Conservation (phyloP, 2,329 filamentous ascomycete species). For the Xylaria polymorpha region DNA sequence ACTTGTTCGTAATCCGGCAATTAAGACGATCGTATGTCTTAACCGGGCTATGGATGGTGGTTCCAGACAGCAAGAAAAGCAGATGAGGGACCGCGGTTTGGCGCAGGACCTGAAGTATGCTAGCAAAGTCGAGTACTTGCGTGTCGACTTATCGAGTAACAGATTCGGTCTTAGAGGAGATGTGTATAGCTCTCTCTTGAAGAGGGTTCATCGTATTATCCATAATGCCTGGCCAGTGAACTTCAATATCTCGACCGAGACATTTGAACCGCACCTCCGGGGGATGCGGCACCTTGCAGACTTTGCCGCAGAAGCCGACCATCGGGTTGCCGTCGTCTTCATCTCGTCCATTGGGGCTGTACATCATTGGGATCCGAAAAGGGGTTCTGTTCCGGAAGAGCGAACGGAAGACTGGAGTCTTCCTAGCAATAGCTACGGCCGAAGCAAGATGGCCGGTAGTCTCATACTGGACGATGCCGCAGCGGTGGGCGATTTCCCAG, state of each 20-base stretch:
- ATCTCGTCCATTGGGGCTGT: conserved; percentile 57
- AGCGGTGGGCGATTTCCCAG: conserved; percentile 51
- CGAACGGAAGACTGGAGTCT: conserved; percentile 50
- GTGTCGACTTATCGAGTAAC: conserved; percentile 32
- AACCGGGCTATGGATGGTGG: conserved; percentile 37
- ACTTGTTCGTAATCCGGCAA: conserved; percentile 46
- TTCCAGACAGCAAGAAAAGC: conserved; percentile 27
- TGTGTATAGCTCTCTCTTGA: conserved; percentile 23
- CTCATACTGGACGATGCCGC: conserved; percentile 56
- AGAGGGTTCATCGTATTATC: conserved; percentile 28
- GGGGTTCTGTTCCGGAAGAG: conserved; percentile 53
- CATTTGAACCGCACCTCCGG: conserved; percentile 52
- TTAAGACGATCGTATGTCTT: conserved; percentile 38
- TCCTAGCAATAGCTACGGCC: conserved; percentile 54
- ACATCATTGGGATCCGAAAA: conserved; percentile 49
- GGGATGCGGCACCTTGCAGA: conserved; percentile 54
- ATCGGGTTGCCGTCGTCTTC: conserved; percentile 50
- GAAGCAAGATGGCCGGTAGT: conserved; percentile 56
- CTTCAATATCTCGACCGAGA: conserved; percentile 48
- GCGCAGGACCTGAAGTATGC: conserved; percentile 12
- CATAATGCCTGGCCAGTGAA: conserved; percentile 58
- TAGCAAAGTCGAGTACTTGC: conserved; percentile 35
- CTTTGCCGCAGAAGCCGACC: conserved; percentile 40
- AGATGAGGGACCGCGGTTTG: conserved; percentile 28
- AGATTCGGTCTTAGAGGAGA: conserved; percentile 30